Evolutionary conservation across 768 basidiomycete genomes (phyloP).

Genomic region (Tylopilus subfusipes): DNA sequence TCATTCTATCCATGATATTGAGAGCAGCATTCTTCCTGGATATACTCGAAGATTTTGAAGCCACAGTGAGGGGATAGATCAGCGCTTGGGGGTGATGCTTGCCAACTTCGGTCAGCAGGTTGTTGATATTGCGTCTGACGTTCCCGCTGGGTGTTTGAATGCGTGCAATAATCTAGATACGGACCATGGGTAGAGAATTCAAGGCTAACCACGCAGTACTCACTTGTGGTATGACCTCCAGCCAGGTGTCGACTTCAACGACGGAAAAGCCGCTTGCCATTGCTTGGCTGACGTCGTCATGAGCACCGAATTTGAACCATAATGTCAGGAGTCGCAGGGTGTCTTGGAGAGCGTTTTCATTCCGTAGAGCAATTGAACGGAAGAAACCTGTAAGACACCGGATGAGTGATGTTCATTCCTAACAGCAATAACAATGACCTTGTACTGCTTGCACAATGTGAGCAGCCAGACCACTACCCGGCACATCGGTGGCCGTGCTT

Average conservation of each 20-base stretch:
- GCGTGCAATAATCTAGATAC: slow-evolving; percentile 85
- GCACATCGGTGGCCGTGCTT: slow-evolving; percentile 52
- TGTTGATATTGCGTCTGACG: slow-evolving; percentile 86
- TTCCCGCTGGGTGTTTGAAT: slow-evolving; percentile 91
- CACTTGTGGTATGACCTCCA: slow-evolving; percentile 98
- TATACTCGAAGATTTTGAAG: slow-evolving; percentile 89
- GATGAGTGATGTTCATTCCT: slow-evolving; percentile 9
- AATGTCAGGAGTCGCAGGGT: slow-evolving; percentile 88
- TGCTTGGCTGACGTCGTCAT: slow-evolving; percentile 84
- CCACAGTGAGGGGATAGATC: slow-evolving; percentile 93
- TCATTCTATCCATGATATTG: slow-evolving; percentile 88
- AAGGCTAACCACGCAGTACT: slow-evolving; percentile 2
- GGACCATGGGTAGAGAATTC: neutral
- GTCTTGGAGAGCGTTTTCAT: slow-evolving; percentile 90
- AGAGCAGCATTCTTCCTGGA: slow-evolving; percentile 79
- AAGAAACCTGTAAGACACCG: slow-evolving; percentile 69
- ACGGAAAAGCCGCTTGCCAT: slow-evolving; percentile 83
- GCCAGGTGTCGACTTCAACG: slow-evolving; percentile 96
- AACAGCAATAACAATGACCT: slow-evolving; percentile 42
- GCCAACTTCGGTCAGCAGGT: slow-evolving; percentile 86
- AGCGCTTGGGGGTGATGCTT: slow-evolving; percentile 96
- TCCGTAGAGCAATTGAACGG: slow-evolving; percentile 87
- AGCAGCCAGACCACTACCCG: slow-evolving; percentile 60
- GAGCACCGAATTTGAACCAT: slow-evolving; percentile 97
- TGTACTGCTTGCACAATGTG: slow-evolving; percentile 93